Evolutionary conservation across 2,329 filamentous ascomycete species (phyloP).

Genomic region (Trichoderma sp.): DNA sequence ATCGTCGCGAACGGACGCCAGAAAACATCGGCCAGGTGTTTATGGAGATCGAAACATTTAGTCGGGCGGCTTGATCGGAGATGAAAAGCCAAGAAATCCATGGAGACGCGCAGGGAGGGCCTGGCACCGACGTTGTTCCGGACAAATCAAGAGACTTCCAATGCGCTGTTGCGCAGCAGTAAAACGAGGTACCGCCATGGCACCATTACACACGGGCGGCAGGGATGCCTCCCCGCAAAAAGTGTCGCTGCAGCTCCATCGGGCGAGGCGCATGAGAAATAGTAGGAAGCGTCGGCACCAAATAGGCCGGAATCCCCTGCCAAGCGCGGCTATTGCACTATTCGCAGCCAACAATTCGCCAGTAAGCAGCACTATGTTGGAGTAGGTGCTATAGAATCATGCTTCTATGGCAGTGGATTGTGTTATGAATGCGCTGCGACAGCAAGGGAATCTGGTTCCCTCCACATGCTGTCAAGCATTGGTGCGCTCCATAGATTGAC

Average conservation of each 20-base stretch:
- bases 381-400: not conserved
- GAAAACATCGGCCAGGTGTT: slow-evolving; percentile 16
- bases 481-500: not conserved
- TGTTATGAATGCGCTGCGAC: too few relatives aligned
- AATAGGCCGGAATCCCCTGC: not conserved
- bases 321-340: not conserved
- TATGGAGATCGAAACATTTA: slow-evolving; percentile 15
- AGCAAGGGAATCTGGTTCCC: not conserved
- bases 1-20: slow-evolving; percentile 15
- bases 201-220: not conserved
- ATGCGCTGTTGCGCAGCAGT: not conserved
- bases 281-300: not conserved
- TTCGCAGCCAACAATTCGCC: not conserved
- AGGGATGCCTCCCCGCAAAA: slow-evolving; percentile 20
- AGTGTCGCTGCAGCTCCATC: not conserved
- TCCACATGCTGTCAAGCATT: not conserved
- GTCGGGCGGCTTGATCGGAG: slow-evolving; percentile 26
- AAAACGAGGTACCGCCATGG: not conserved
- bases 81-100: slow-evolving; percentile 26
- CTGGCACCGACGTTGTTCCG: slow-evolving; percentile 28
- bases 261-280: not conserved
- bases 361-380: not conserved
- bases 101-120: slow-evolving; percentile 7
- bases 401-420: not conserved
- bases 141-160: slow-evolving; percentile 13